These are phyloP conservation scores for Senna tora DNA, from an alignment of 306 rosid genomes.

Conservation along the genomic window DNA sequence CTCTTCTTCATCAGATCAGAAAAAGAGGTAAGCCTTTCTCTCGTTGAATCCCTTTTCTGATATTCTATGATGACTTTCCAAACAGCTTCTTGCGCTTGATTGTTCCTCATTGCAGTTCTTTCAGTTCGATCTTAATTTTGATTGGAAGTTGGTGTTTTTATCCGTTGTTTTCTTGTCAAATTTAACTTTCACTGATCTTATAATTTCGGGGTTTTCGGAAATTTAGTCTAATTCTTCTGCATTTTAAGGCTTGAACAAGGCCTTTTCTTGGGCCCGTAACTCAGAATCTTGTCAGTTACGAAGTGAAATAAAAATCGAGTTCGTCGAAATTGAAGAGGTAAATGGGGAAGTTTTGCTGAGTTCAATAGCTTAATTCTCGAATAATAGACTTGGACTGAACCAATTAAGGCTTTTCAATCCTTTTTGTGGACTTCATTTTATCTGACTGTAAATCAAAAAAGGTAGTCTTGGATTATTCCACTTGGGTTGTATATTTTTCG, in stretches of 20 bases:
- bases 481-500: slow-evolving; percentile 9
- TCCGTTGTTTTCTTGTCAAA: not conserved
- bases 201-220: slow-evolving; percentile 2
- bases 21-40: slow-evolving; percentile 41
- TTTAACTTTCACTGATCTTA: slow-evolving; percentile 33
- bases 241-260: not conserved
- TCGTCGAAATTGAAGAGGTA: not conserved
- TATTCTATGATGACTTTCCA: not conserved
- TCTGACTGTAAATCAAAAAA: not conserved
- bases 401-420: slow-evolving; percentile 8
- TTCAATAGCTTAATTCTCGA: slow-evolving; percentile 33
- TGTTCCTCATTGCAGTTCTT: slow-evolving; percentile 5
- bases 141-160: not conserved
- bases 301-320: slow-evolving; percentile 15
- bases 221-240: not conserved
- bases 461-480: not conserved
- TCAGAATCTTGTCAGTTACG: slow-evolving; percentile 32
- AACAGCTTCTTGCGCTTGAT: not conserved
- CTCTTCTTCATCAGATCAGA: slow-evolving; percentile 63
- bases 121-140: slow-evolving; percentile 33
- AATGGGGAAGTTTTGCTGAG: slow-evolving; percentile 1
- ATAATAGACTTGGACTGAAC: slow-evolving; percentile 31
- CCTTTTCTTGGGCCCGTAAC: slow-evolving; percentile 18
- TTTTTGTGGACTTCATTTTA: not conserved
- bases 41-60: slow-evolving; percentile 46